Percentiles rank a stretch among this genome's conserved stretches.
phyloP scores from a whole-genome alignment of 1,139 yeast species.

The Hyphopichia pseudoburtonii region DNA sequence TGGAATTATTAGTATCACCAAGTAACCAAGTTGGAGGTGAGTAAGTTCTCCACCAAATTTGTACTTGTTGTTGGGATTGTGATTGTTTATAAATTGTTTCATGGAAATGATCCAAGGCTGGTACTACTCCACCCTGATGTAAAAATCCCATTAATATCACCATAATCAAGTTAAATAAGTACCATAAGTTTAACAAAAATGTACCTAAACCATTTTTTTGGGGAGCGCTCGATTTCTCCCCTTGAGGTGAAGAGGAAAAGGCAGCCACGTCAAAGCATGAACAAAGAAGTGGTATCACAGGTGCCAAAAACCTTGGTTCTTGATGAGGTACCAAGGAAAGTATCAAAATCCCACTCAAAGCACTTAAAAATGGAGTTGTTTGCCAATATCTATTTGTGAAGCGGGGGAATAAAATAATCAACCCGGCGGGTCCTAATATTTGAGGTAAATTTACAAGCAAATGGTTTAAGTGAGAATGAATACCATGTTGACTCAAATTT shows the following conservation, averaged over 20 bases:
- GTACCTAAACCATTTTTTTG: background rate
- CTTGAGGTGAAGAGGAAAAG: slow-evolving; percentile 5
- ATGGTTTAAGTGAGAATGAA: slow-evolving; percentile 80
- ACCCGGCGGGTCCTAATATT: slow-evolving; percentile 69
- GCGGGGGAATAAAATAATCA: slow-evolving; percentile 43
- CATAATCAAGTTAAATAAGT: slow-evolving; percentile 60
- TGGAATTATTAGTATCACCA: slow-evolving; percentile 31
- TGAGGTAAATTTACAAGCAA: slow-evolving; percentile 73
- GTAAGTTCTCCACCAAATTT: slow-evolving; percentile 93
- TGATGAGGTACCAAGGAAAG: slow-evolving; percentile 86
- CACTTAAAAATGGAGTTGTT: slow-evolving; percentile 57
- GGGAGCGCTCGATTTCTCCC: background rate
- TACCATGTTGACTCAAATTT: slow-evolving; percentile 76
- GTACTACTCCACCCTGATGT: slow-evolving; percentile 90
- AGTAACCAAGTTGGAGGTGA: slow-evolving; percentile 90
- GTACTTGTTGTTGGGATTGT: slow-evolving; percentile 13
- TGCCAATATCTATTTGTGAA: slow-evolving; percentile 31
- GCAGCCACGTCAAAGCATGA: slow-evolving; percentile 54
- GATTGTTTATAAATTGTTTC: slow-evolving; percentile 4
- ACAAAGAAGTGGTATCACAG: slow-evolving; percentile 70
- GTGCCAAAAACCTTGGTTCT: slow-evolving; percentile 81
- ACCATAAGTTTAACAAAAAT: slow-evolving; percentile 47
- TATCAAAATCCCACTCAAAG: slow-evolving; percentile 58
- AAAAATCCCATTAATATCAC: slow-evolving; percentile 70
- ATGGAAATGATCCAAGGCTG: slow-evolving; percentile 50